Base-by-base conservation (phyloP, 176 grass and related monocot species). In the Juncus effusus region DNA sequence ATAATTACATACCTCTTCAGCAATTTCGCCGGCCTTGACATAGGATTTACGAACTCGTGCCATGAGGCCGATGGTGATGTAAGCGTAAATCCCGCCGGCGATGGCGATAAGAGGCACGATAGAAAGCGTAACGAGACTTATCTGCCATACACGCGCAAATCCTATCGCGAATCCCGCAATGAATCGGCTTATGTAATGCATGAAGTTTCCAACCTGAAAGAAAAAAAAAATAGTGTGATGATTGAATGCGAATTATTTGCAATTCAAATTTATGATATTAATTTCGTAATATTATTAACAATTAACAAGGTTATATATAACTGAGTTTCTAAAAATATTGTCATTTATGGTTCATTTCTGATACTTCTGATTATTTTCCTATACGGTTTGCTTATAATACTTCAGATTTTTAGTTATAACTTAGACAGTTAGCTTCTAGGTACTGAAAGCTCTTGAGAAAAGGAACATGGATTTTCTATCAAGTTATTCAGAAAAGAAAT, bases 141-240 rank as follows among this genome's bases (percentile, higher is more conserved):
- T 89, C 80, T 97, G 94, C 94, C 94, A 92, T 52, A 97, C 85
- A 8, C 76, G 74, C 36, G 82, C 74, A 77, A 97, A 97, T 47
- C 94, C 94, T 74, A 97, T 86, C 61, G 94, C 94, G 39, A 89
- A 92, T 13, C 94, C 94, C 37, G 79, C 85, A 5, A 92, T 65
- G 75, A 97, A 97, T 47, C 94, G 80, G 82, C 88, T 89, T 65
- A 97, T 97, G 80, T 89, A 97, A 88, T 97, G 94, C 94, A 97
- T 86, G 88, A 89, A 86, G 83, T 89, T 92, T 52, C 88, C 94
- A 54, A 93, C 85, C 94, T 97, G 79, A 73, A 62, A 69, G 7
- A 7, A 1, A 37, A 60, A 8, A 4, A 1, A 40, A 72, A 59
- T 13, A 59, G 4, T 57, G 7, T 55, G 12, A 5, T 58, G 9